These are phyloP conservation scores for Colletotrichum acutatum DNA, from an alignment of 2,329 filamentous ascomycete species.

Conservation along the genomic window DNA sequence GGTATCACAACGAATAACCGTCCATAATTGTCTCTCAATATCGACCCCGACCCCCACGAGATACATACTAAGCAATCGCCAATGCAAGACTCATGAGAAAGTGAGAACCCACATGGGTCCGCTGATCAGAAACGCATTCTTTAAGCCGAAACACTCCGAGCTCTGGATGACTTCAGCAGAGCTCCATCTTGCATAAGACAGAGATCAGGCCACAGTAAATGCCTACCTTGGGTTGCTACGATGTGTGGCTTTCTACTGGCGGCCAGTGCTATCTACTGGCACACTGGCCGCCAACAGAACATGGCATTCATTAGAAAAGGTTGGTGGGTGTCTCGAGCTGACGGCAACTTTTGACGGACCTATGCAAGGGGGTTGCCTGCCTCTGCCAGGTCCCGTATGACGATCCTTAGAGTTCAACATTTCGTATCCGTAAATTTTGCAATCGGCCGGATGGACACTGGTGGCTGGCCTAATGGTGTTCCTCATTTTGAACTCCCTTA, in stretches of 20 bases:
- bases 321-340: background rate
- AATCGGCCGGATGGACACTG: background rate
- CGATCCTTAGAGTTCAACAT: background rate
- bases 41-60: no score
- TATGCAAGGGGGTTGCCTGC: background rate
- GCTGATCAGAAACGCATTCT: conserved; percentile 21
- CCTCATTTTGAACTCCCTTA: background rate
- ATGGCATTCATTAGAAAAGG: background rate
- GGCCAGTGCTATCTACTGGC: no score
- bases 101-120: conserved; percentile 11
- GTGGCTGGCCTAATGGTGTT: no score
- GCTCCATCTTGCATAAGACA: background rate
- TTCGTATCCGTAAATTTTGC: background rate
- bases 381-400: background rate
- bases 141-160: conserved; percentile 21
- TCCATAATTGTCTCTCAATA: background rate
- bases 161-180: background rate
- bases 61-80: background rate
- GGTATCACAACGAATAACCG: no score
- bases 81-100: background rate
- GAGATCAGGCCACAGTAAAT: background rate
- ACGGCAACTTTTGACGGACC: background rate
- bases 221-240: no score
- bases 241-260: no score
- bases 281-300: background rate